Evolutionary conservation across 352 stramenopile genomes (phyloP).

Genomic region (Thraustotheca clavata): DNA sequence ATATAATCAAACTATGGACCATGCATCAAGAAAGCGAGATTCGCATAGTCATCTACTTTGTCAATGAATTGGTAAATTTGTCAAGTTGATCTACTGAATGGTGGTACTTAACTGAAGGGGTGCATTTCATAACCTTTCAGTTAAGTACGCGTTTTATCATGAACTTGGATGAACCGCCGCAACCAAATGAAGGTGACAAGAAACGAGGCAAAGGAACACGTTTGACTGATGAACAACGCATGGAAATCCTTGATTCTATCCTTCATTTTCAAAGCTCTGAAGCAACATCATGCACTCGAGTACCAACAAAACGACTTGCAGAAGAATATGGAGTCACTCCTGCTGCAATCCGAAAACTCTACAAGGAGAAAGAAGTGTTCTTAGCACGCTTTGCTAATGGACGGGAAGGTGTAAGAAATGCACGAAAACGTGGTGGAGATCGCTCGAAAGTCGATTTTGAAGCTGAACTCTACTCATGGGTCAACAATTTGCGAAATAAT

Average conservation of each 20-base stretch:
- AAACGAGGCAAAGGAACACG: conserved; percentile 50
- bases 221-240: conserved; percentile 83
- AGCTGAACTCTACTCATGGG: conserved; percentile 80
- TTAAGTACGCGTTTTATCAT: too few relatives aligned
- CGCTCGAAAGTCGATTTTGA: conserved; percentile 78
- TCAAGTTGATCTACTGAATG: too few relatives aligned
- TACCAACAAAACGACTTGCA: conserved; percentile 80
- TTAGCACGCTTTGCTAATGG: conserved; percentile 73
- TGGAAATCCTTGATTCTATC: conserved; percentile 82
- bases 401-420: conserved; percentile 81
- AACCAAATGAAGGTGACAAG: too few relatives aligned
- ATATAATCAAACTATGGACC: too few relatives aligned
- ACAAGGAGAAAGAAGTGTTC: conserved; percentile 82
- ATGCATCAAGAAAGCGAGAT: too few relatives aligned
- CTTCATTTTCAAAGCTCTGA: conserved; percentile 14
- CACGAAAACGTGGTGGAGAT: conserved; percentile 77
- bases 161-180: too few relatives aligned
- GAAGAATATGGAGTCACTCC: conserved; percentile 82
- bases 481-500: conserved; percentile 70
- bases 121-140: too few relatives aligned
- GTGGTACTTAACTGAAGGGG: too few relatives aligned
- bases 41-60: too few relatives aligned
- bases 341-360: conserved; percentile 80
- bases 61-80: too few relatives aligned
- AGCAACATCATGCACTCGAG: conserved; percentile 44